Evolutionary conservation across 2,329 filamentous ascomycete species (phyloP).

Genomic region (Samsoniella hepiali): DNA sequence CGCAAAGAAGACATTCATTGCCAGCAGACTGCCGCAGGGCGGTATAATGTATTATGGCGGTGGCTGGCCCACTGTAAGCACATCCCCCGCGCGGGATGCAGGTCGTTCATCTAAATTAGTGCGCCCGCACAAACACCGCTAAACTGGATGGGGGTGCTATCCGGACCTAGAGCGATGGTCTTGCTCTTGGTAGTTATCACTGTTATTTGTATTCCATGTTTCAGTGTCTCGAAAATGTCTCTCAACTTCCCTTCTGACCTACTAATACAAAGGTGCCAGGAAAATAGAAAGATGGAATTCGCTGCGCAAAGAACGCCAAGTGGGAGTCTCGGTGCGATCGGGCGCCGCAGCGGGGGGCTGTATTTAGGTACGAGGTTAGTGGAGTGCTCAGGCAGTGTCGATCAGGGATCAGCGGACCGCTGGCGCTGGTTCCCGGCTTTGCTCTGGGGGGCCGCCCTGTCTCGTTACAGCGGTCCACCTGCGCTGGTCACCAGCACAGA

Average conservation of each 20-base stretch:
- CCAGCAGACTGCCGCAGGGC: too few species aligned
- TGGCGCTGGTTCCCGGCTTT: background rate
- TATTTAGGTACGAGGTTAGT: background rate
- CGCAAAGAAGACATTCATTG: too few species aligned
- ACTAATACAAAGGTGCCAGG: background rate
- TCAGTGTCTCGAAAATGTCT: too few species aligned
- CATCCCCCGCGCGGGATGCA: background rate
- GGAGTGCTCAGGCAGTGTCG: background rate
- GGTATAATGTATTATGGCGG: background rate
- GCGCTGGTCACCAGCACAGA: constrained; percentile 5
- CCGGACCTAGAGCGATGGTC: background rate
- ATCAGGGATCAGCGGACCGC: constrained; percentile 9
- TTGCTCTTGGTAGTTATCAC: too few species aligned
- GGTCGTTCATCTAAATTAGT: background rate
- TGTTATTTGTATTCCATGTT: too few species aligned
- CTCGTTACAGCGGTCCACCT: constrained; percentile 6
- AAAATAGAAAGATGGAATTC: too few species aligned
- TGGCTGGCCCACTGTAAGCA: background rate
- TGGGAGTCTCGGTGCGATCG: background rate
- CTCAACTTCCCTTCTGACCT: too few species aligned
- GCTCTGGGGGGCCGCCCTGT: background rate
- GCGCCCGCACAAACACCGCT: background rate
- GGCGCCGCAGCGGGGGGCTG: background rate
- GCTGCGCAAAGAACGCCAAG: background rate
- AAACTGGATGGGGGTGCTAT: background rate